A percentile compares a stretch with the other conserved stretches of the same genome.
Evolutionary conservation across 1,284 basidiomycete genomes (phyloP).

Genomic region (Xerocomus minutiporus): DNA sequence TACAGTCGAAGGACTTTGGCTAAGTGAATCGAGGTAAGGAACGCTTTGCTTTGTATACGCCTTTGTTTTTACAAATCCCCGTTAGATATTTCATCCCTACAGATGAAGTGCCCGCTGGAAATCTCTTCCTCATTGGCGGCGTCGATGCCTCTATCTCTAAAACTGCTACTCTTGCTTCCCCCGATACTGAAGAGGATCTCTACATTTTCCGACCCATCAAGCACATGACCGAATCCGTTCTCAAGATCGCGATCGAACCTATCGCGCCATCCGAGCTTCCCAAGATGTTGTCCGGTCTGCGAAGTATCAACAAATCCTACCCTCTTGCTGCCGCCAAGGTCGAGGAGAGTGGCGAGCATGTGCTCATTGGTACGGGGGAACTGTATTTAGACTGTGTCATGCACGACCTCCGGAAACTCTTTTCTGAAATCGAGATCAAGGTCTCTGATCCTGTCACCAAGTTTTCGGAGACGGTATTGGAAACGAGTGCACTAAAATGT

Average conservation of each 20-base stretch:
- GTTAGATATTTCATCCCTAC: constrained; percentile 84
- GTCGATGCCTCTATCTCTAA: constrained; percentile 94
- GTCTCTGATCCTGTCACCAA: constrained; percentile 98
- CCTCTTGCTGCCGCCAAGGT: constrained; percentile 93
- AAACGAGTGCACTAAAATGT: constrained; percentile 96
- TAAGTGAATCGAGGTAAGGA: constrained; percentile 79
- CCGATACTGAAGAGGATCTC: constrained; percentile 75
- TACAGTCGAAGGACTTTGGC: constrained; percentile 84
- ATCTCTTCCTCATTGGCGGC: constrained; percentile 88
- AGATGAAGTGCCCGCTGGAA: constrained; percentile 87
- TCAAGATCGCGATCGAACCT: constrained; percentile 98
- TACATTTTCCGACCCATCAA: constrained; percentile 94
- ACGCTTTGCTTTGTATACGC: not conserved
- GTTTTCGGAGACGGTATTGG: constrained; percentile 97
- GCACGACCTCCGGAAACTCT: constrained; percentile 91
- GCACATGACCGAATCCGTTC: constrained; percentile 95
- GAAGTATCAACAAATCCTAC: constrained; percentile 97
- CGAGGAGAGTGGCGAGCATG: constrained; percentile 97
- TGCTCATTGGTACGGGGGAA: constrained; percentile 95
- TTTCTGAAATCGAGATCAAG: constrained; percentile 99
- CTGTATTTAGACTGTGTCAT: constrained; percentile 95
- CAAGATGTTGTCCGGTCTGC: constrained; percentile 95
- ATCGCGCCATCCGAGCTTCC: constrained; percentile 96
- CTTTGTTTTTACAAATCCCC: constrained; percentile 14
- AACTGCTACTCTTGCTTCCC: constrained; percentile 83